Base-by-base conservation (phyloP, 176 grass and related monocot genomes). In the Carex kokanica region DNA sequence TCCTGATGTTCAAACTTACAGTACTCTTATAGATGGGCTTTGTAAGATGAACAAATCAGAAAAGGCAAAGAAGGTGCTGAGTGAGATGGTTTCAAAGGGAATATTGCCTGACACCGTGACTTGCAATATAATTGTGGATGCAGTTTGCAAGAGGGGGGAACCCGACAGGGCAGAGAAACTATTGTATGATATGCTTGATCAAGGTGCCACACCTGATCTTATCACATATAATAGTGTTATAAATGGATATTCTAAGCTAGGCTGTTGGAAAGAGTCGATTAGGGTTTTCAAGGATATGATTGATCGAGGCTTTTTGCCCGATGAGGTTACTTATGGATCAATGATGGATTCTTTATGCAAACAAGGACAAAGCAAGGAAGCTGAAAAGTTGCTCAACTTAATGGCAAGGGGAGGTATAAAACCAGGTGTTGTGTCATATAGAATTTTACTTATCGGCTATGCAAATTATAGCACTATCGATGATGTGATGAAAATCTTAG, bases 291-390 rank as follows among this genome's bases (percentile, higher is more conserved):
- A 86, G 52, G 72, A 86, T 47, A 36, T 59, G 18, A 54, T 66
- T 16, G 31, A 17, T 79, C 36, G 53, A 15, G 49, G 36, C 5
- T 3, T 61, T 27, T 21, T 24, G 43, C 72, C 77, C 4, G 18
- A 80, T 86, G 14, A 60, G 6, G 64, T 47, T 27, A 85, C 21
- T 18, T 86, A 25, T 12, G 2, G 47, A 16, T 27, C 60, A 13
- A 18, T 80, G 14, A 86, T 86, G 11, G 20, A 79, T 86, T 32
- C n/a, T 20, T n/a, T 53, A 6, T 61, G 69, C 65, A 78, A 21
- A 31, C 36, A 40, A 29, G 83, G 67, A 4, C 55, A 79, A 79
- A 86, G 15, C 25, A 57, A 79, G 34, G 72, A 73, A 56, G 73
- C 73, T 60, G n/a, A 74, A 36, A 49, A 64, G 29, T 11, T 80